These are phyloP conservation scores for Cladosporium austrohemisphaericum DNA, from an alignment of 2,329 filamentous ascomycete genomes.

Conservation along the genomic window DNA sequence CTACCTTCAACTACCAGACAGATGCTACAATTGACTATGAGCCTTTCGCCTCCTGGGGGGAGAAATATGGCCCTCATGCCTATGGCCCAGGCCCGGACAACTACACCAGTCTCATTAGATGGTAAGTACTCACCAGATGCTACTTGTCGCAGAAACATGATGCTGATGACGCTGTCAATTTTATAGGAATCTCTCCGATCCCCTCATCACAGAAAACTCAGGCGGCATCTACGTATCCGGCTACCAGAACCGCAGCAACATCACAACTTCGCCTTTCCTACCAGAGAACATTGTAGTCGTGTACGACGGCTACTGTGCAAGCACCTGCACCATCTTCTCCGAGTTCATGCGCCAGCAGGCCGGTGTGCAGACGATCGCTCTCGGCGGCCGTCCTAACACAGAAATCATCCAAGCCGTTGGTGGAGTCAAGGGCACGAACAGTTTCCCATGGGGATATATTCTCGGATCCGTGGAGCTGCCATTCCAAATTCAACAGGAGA, in stretches of 20 bases:
- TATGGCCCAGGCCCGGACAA: conserved; percentile 46
- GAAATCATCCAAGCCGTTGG: conserved; percentile 44
- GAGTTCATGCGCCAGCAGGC: conserved; percentile 46
- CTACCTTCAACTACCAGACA: conserved; percentile 46
- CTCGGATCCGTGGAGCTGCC: conserved; percentile 20
- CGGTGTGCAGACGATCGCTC: conserved; percentile 40
- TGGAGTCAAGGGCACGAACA: conserved; percentile 43
- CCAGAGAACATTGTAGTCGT: conserved; percentile 56
- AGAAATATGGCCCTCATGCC: conserved; percentile 45
- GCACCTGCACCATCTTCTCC: conserved; percentile 45
- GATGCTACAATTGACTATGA: conserved; percentile 48
- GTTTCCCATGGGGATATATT: conserved; percentile 24
- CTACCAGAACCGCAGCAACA: conserved; percentile 47
- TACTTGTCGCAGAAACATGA: conserved; percentile 53
- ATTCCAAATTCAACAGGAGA: conserved; percentile 24
- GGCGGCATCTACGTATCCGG: conserved; percentile 44
- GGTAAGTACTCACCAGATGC: conserved; percentile 35
- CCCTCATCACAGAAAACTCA: conserved; percentile 36
- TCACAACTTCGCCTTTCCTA: conserved; percentile 50
- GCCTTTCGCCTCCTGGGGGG: conserved; percentile 44
- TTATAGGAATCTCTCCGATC: conserved; percentile 38
- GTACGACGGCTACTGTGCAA: conserved; percentile 44
- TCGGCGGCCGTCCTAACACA: conserved; percentile 41
- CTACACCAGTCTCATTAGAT: conserved; percentile 57
- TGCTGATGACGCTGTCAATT: conserved; percentile 50